These are phyloP conservation scores for Alternaria atra DNA, from an alignment of 2,329 filamentous ascomycete genomes.

Conservation along the genomic window DNA sequence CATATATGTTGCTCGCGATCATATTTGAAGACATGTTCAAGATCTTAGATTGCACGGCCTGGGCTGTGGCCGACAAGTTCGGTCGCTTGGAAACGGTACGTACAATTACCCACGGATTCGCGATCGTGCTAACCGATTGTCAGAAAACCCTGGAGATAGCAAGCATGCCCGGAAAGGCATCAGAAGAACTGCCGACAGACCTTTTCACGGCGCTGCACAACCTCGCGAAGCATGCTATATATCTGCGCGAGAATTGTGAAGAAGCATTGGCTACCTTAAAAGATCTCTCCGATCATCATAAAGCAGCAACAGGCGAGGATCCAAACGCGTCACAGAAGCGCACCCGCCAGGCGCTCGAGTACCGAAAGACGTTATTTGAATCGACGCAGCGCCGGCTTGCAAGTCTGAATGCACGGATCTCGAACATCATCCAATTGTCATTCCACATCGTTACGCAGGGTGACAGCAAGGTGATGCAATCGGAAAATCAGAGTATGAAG, in stretches of 20 bases:
- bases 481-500: constrained; percentile 56
- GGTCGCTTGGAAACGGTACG: constrained; percentile 43
- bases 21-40: constrained; percentile 45
- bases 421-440: constrained; percentile 51
- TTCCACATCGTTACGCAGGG: constrained; percentile 54
- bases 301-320: constrained; percentile 2
- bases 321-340: constrained; percentile 15
- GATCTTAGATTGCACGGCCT: constrained; percentile 40
- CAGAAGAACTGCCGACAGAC: constrained; percentile 27
- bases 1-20: constrained; percentile 43
- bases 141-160: constrained; percentile 36
- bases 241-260: constrained; percentile 49
- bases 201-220: constrained; percentile 47
- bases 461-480: constrained; percentile 49
- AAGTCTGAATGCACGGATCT: constrained; percentile 49
- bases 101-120: background rate
- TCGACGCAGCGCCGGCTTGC: constrained; percentile 46
- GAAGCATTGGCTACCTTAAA: constrained; percentile 40
- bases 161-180: constrained; percentile 24
- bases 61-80: constrained; percentile 42
- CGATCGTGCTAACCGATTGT: constrained; percentile 9
- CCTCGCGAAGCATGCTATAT: constrained; percentile 52
- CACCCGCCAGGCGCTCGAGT: constrained; percentile 36
- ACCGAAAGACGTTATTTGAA: constrained; percentile 44
- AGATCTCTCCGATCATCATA: constrained; percentile 34